These are phyloP conservation scores for Alternaria gansuensis DNA, from an alignment of 2,329 filamentous ascomycete species.

Conservation along the genomic window DNA sequence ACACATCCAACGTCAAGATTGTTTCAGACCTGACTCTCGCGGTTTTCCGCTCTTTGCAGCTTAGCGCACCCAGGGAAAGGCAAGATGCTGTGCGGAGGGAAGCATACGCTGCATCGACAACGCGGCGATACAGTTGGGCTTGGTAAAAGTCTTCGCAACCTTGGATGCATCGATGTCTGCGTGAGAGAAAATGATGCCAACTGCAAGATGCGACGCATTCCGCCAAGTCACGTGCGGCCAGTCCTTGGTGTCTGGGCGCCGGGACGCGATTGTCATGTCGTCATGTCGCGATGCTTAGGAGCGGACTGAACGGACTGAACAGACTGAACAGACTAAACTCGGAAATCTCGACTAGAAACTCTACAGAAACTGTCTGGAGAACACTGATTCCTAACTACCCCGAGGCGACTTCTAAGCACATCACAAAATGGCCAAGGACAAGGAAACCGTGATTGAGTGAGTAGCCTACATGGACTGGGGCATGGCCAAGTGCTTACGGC, in stretches of 20 bases:
- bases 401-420: background rate
- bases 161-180: background rate
- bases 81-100: background rate
- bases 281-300: background rate
- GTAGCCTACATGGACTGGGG: conserved; percentile 7
- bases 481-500: conserved; percentile 1
- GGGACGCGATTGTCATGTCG: conserved; percentile 1
- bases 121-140: background rate
- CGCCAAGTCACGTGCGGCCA: conserved; percentile 3
- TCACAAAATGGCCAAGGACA: conserved; percentile 62
- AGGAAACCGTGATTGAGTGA: conserved; percentile 61
- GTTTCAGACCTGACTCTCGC: background rate
- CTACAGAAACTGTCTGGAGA: background rate
- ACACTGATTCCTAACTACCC: background rate
- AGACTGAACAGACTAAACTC: background rate
- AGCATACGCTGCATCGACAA: background rate
- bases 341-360: background rate
- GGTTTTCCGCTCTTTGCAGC: conserved; percentile 1
- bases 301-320: background rate
- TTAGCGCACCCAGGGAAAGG: background rate
- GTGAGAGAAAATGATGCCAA: background rate
- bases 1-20: background rate
- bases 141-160: background rate
- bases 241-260: conserved; percentile 4
- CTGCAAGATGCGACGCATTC: background rate